These are phyloP conservation scores for Phytophthora pisi DNA, from an alignment of 352 stramenopile genomes.

Conservation along the genomic window DNA sequence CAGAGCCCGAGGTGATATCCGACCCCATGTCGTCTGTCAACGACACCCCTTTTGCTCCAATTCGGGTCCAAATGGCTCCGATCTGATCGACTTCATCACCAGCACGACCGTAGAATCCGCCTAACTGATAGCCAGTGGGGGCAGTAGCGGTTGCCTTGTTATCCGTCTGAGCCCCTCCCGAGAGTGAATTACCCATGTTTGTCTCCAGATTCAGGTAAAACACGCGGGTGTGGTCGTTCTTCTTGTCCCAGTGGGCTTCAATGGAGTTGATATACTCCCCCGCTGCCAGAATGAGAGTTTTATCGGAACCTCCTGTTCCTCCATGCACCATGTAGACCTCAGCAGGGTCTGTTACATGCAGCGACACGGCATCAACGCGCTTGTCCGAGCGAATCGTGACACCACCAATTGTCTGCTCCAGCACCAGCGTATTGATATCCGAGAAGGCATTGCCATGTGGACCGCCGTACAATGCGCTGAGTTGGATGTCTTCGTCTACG, in stretches of 20 bases:
- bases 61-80: conserved; percentile 35
- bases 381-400: conserved; percentile 26
- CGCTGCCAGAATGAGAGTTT: conserved; percentile 13
- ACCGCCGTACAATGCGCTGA: conserved; percentile 17
- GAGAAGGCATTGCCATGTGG: conserved; percentile 24
- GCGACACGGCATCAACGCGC: conserved; percentile 20
- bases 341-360: conserved; percentile 16
- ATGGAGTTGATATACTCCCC: conserved; percentile 28
- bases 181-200: conserved; percentile 39
- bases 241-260: conserved; percentile 41
- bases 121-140: conserved; percentile 49
- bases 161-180: conserved; percentile 37
- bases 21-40: conserved; percentile 19
- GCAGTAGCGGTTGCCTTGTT: conserved; percentile 41
- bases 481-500: conserved; percentile 18
- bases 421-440: conserved; percentile 16
- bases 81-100: conserved; percentile 47
- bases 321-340: conserved; percentile 22
- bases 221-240: conserved; percentile 42
- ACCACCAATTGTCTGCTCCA: conserved; percentile 11
- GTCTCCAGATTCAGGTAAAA: conserved; percentile 52
- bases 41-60: conserved; percentile 11
- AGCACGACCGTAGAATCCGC: conserved; percentile 50
- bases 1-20: conserved; percentile 13
- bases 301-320: conserved; percentile 18